A percentile compares a stretch with the other conserved stretches of the same genome.
These are phyloP conservation scores for Phytophthora melonis DNA, from an alignment of 352 stramenopile genomes.

Conservation along the genomic window DNA sequence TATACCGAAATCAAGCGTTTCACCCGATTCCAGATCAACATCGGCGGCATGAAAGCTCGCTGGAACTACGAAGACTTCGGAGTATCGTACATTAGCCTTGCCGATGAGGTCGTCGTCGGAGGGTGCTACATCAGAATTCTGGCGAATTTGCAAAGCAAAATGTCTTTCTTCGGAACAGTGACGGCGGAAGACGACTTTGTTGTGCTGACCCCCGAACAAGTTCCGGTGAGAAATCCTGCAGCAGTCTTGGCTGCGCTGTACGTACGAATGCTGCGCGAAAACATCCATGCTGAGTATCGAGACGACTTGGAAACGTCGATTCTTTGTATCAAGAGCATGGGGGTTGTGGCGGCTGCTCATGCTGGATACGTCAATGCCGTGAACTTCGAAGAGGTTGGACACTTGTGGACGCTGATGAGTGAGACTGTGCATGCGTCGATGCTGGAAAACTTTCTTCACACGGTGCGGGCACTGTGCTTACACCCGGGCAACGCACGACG, in stretches of 20 bases:
- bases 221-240: constrained; percentile 64
- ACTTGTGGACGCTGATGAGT: constrained; percentile 69
- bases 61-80: constrained; percentile 98
- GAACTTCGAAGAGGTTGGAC: constrained; percentile 76
- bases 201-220: constrained; percentile 55
- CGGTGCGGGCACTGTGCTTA: constrained; percentile 64
- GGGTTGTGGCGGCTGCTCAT: constrained; percentile 69
- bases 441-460: constrained; percentile 63
- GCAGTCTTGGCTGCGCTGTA: constrained; percentile 70
- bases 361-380: constrained; percentile 41
- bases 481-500: constrained; percentile 60
- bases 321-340: constrained; percentile 68
- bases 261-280: constrained; percentile 80
- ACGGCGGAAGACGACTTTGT: constrained; percentile 66
- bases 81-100: constrained; percentile 92
- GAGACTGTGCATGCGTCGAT: constrained; percentile 72
- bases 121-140: constrained; percentile 91
- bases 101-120: constrained; percentile 88
- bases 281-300: constrained; percentile 72
- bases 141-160: constrained; percentile 49
- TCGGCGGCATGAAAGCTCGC: constrained; percentile 74
- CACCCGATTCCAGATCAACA: constrained; percentile 74
- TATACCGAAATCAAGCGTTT: constrained; percentile 88
- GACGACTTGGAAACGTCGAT: constrained; percentile 72
- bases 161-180: constrained; percentile 59